Percentiles rank a stretch among this genome's conserved stretches.
Conservation (phyloP, 129 eudicot species). For the Flaveria sonorensis region DNA sequence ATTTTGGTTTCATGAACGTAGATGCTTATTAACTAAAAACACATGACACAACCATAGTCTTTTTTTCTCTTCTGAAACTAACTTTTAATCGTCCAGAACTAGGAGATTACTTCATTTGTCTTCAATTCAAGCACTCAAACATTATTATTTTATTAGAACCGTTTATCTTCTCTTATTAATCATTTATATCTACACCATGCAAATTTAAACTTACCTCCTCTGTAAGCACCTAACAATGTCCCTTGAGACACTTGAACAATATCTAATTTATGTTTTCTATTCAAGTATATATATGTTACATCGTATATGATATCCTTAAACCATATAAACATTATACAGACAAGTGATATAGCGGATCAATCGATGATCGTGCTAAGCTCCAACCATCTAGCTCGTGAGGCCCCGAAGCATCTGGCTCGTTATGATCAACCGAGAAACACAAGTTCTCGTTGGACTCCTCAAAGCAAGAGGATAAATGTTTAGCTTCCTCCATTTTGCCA, state of each 20-base stretch:
- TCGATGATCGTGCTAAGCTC: conserved; percentile 38
- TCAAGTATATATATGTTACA: conserved; percentile 11
- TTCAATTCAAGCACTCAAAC: no score
- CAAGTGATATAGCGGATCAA: conserved; percentile 53
- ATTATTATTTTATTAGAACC: no score
- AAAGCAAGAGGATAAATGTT: conserved; percentile 24
- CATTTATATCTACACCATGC: no score
- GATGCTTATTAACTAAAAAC: no score
- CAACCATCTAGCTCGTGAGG: conserved; percentile 41
- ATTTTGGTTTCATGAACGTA: no score
- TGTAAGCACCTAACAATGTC: no score
- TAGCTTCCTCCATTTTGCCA: conserved; percentile 41
- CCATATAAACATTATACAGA: conserved; percentile 35
- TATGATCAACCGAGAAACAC: conserved; percentile 25
- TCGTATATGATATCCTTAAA: neutral
- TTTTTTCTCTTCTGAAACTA: no score
- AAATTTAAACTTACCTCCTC: no score
- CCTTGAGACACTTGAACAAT: neutral
- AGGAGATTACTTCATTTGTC: no score
- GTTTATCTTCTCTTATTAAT: no score
- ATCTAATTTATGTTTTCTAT: neutral
- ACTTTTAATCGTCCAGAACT: no score
- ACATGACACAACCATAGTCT: no score
- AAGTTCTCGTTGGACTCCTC: conserved; percentile 29
- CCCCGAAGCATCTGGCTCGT: conserved; percentile 24